Base-by-base conservation (phyloP, 108 stramenopile genomes). In the Skeletonema costatum region DNA sequence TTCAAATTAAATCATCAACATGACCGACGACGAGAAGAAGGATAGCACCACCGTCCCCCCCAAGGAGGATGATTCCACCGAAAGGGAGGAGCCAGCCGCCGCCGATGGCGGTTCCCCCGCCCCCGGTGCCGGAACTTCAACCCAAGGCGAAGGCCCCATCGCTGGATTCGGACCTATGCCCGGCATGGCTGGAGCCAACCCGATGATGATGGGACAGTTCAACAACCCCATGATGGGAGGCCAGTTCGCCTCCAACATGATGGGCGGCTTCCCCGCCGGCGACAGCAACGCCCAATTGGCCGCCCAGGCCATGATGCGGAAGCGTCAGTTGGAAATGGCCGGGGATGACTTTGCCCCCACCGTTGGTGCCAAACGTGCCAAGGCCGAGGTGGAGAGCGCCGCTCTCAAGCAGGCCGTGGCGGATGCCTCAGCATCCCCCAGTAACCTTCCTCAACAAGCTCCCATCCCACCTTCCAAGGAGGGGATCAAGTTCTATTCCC, bases 401-500 rank as follows among this genome's bases (percentile, higher is more conserved):
- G 44, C 44, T n/a, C 44, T 46, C 44, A 46, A 46, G 44, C 44
- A 56, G 25, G 53, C 53, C 2, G 53, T 25, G 25, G 53, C 19
- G 25, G 53, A 56, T 56, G 53, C 53, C 53, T 46, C 44, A n/a
- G 44, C 44, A 16, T 46, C 44, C 0, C 44, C 44, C 3, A 46
- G 44, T 3, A n/a, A n/a, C 53, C 53, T 21, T 29, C 25, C 53
- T 56, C 53, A 56, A 56, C 53, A 56, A 29, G 25, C 53, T 4
- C 78, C 70, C 7, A 53, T 87, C 17, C 69, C 50, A 5, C 73
- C 89, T 21, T 76, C 78, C 64, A 68, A 73, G 39, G 84, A 86
- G 65, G 89, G 89, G 3, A 77, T 84, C 51, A 74, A 69, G 17
- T 75, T 74, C 66, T 90, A 87, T 63, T 64, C 73, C n/a, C 69